Percentiles rank a stretch among this genome's conserved stretches.
Evolutionary conservation across 1,284 basidiomycete genomes (phyloP).

Genomic region (Cutaneotrichosporon arboriforme): DNA sequence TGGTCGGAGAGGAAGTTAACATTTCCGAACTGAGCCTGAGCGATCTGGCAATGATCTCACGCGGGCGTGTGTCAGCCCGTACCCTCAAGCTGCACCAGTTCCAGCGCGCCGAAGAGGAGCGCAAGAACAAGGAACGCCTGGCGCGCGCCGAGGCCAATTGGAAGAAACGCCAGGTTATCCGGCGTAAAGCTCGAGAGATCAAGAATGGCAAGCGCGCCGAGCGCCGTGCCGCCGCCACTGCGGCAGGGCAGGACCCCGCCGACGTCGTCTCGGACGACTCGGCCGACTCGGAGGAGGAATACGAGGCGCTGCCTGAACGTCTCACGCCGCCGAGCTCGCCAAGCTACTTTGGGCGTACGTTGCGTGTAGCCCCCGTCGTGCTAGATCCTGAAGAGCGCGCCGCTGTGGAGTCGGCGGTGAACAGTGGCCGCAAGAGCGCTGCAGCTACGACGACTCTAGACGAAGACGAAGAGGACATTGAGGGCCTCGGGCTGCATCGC

Average conservation of each 20-base stretch:
- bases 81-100: conserved; percentile 27
- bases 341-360: conserved; percentile 2
- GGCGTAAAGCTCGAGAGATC: conserved; percentile 29
- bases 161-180: conserved; percentile 27
- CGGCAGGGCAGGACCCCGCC: conserved; percentile 20
- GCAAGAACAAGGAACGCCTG: conserved; percentile 16
- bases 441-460: conserved; percentile 7
- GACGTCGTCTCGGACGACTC: conserved; percentile 34
- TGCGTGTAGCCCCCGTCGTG: conserved; percentile 12
- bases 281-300: conserved; percentile 38
- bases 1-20: conserved; percentile 28
- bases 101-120: conserved; percentile 10
- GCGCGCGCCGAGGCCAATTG: conserved; percentile 21
- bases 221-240: conserved; percentile 17
- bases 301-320: conserved; percentile 32
- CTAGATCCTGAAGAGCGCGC: conserved; percentile 9
- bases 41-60: conserved; percentile 26
- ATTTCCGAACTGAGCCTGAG: conserved; percentile 22
- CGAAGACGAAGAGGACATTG: conserved; percentile 23
- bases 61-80: conserved; percentile 31
- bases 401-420: conserved; percentile 1
- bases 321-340: conserved; percentile 36
- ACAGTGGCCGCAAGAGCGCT: conserved; percentile 10
- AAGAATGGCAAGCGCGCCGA: conserved; percentile 26
- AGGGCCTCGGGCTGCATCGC: conserved; percentile 20